Evolutionary conservation across 2,329 filamentous ascomycete genomes (phyloP).

Genomic region (Neonectria magnoliae): DNA sequence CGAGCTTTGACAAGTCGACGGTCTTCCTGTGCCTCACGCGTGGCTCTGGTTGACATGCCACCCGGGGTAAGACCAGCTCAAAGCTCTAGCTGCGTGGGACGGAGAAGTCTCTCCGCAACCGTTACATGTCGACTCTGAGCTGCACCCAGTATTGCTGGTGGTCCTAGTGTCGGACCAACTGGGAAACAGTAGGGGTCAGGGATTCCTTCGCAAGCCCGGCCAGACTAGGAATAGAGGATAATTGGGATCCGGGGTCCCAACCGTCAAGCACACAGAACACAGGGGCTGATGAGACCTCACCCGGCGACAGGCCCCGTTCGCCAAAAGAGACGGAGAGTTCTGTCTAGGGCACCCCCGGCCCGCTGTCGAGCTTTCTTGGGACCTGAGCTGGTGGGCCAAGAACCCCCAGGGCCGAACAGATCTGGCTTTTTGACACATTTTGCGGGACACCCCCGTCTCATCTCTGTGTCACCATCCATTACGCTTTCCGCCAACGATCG

Average conservation of each 20-base stretch:
- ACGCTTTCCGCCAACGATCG: slow-evolving; percentile 36
- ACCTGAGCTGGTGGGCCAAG: slow-evolving; percentile 29
- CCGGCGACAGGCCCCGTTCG: slow-evolving; percentile 39
- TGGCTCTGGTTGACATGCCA: slow-evolving; percentile 36
- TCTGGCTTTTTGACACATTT: slow-evolving; percentile 46
- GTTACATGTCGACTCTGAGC: slow-evolving; percentile 33
- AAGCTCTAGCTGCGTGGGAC: slow-evolving; percentile 29
- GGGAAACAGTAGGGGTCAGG: slow-evolving; percentile 27
- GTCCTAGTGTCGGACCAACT: slow-evolving; percentile 29
- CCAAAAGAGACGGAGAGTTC: slow-evolving; percentile 40
- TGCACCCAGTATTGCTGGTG: slow-evolving; percentile 25
- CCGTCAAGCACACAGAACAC: slow-evolving; percentile 34
- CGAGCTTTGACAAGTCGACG: slow-evolving; percentile 20
- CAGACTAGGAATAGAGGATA: slow-evolving; percentile 46
- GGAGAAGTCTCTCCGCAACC: slow-evolving; percentile 29
- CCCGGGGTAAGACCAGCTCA: slow-evolving; percentile 36
- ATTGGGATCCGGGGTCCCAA: slow-evolving; percentile 32
- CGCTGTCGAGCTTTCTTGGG: slow-evolving; percentile 31
- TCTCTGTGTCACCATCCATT: slow-evolving; percentile 45
- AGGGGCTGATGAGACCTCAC: slow-evolving; percentile 26
- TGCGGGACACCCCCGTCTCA: slow-evolving; percentile 46
- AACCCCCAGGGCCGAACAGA: slow-evolving; percentile 38
- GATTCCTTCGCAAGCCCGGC: slow-evolving; percentile 48
- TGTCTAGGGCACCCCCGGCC: slow-evolving; percentile 33
- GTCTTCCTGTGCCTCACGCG: slow-evolving; percentile 20